Evolutionary conservation across 305 asterid species (phyloP), one percentile per base, ranked within the genome.

Genomic region (Withania somnifera): DNA sequence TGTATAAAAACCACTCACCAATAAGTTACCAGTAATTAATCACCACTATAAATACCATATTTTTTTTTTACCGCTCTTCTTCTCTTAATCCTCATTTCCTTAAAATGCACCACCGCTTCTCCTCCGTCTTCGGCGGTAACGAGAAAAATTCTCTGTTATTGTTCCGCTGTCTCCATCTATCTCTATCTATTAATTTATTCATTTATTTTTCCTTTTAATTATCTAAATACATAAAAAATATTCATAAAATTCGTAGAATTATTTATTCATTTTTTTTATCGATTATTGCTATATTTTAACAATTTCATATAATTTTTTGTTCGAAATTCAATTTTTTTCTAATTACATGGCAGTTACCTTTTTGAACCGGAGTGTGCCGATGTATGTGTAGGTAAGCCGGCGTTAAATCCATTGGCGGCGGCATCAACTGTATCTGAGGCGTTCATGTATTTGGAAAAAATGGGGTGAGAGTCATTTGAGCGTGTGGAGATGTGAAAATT

Each of bases 321-420:
- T 34, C 38, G 5, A 36, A 67, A 19, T n/a, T 38, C 0, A 36
- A 14, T 68, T 47, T 30, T 11, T 52, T 47, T 11, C 78, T 79
- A 53, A 1, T 89, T 92, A 94, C 84, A 94, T 94, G 98, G 97
- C 97, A 90, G 85, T 87, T 68, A 88, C 89, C 69, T 86, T 91
- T 86, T 80, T 94, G 86, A 87, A 84, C 79, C 90, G 82, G 58
- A 93, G 89, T 50, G 86, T 91, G 14, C 89, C 95, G 97, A 91
- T 45, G 84, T 94, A 83, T 93, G 98, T 87, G 83, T 94, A 58
- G 98, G 97, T 24, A 94, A 93, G 83, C 97, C 97, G 83, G 87
- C 88, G 81, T 83, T 94, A 50, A 89, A 80, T 86, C 87, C 95
- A 86, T 83, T 94, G 30, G 42, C 92, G 2, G 85, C 86, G n/a